Evolutionary conservation across 257 asterid genomes (phyloP).

Genomic region (Galeopsis tetrahit): DNA sequence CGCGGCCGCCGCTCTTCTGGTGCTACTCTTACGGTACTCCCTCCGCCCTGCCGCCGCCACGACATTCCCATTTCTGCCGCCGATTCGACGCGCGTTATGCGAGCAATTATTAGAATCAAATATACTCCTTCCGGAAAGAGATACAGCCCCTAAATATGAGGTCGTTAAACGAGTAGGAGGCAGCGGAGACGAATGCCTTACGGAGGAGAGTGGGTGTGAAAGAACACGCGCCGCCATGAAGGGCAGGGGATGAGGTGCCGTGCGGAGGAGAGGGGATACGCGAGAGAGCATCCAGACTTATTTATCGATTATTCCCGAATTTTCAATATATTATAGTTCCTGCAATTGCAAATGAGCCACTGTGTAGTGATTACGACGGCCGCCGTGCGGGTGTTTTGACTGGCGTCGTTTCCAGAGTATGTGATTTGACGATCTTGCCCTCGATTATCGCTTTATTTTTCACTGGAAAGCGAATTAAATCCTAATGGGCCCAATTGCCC

Average conservation of each 20-base stretch:
- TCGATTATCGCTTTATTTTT: neutral
- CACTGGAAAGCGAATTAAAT: neutral
- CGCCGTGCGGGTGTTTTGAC: slow-evolving; percentile 24
- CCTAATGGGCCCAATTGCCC: no score
- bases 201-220: slow-evolving; percentile 51
- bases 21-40: slow-evolving; percentile 64
- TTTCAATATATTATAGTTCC: neutral
- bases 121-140: slow-evolving; percentile 39
- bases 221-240: slow-evolving; percentile 81
- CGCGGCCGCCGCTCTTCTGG: slow-evolving; percentile 46
- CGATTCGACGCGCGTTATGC: slow-evolving; percentile 40
- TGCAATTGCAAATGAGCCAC: neutral
- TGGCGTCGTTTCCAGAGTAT: neutral
- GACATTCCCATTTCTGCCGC: slow-evolving; percentile 41
- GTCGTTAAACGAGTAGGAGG: slow-evolving; percentile 35
- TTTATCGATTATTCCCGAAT: neutral
- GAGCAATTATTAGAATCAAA: slow-evolving; percentile 28
- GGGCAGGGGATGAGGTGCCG: slow-evolving; percentile 41
- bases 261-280: slow-evolving; percentile 56
- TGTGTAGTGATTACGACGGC: slow-evolving; percentile 24
- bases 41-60: slow-evolving; percentile 59
- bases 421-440: slow-evolving; percentile 15
- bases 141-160: slow-evolving; percentile 31
- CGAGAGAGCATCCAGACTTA: slow-evolving; percentile 64
- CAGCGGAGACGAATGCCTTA: slow-evolving; percentile 29